A percentile compares a stretch with the other conserved stretches of the same genome.
phyloP scores from a whole-genome alignment of 345 rosid genomes.

The Noccaea bulbosa region DNA sequence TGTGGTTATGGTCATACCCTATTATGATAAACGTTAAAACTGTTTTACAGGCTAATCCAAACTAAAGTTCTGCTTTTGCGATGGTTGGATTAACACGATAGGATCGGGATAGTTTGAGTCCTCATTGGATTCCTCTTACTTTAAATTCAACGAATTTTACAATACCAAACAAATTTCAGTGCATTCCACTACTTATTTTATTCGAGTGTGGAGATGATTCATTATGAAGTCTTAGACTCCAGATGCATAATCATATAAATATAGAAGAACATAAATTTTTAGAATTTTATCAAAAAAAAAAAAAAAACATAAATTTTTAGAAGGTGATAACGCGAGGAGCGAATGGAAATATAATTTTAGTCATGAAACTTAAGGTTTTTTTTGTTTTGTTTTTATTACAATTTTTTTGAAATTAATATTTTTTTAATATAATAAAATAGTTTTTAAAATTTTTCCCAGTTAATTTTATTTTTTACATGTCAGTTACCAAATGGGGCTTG shows the following conservation, averaged over 20 bases:
- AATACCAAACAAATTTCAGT: conserved; percentile 19
- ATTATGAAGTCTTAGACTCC: conserved; percentile 18
- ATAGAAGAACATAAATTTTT: not conserved
- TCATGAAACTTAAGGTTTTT: not conserved
- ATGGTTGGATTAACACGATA: not conserved
- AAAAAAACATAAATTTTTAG: not conserved
- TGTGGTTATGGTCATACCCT: not conserved
- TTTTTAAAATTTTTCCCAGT: not conserved
- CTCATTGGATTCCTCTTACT: conserved; percentile 28
- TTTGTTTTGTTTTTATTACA: not conserved
- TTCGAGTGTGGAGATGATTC: conserved; percentile 12
- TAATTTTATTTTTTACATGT: not conserved
- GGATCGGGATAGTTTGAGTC: not conserved
- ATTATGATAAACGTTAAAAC: conserved; percentile 2
- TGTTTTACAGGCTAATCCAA: conserved; percentile 9
- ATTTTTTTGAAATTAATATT: conserved; percentile 9
- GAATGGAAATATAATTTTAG: not conserved
- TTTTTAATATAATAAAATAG: not conserved
- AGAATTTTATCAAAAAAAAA: no score
- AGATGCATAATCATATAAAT: conserved; percentile 5
- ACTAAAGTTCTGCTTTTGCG: not conserved
- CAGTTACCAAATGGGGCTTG: not conserved
- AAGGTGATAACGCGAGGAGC: not conserved
- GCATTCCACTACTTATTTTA: conserved; percentile 22
- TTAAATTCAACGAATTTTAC: not conserved